These are phyloP conservation scores for Pythium brachiatum DNA, from an alignment of 352 stramenopile genomes.

Conservation along the genomic window DNA sequence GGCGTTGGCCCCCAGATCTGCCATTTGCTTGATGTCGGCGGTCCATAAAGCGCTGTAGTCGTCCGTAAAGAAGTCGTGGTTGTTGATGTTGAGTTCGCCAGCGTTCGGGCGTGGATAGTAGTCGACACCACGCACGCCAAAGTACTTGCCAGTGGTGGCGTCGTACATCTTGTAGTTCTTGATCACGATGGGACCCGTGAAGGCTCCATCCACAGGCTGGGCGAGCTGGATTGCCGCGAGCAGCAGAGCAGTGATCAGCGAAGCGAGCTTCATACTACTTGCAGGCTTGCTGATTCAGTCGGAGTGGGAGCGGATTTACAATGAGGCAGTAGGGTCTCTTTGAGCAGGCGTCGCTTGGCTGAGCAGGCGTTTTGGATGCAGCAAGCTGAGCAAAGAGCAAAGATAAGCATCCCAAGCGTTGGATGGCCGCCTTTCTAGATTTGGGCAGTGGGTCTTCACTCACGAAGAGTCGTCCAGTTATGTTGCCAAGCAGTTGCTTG, in stretches of 20 bases:
- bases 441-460: too few relatives aligned
- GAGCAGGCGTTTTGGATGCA: too few relatives aligned
- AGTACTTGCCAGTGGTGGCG: slow-evolving; percentile 62
- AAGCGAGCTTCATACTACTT: too few relatives aligned
- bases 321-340: too few relatives aligned
- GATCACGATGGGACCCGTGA: slow-evolving; percentile 60
- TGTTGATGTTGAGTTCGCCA: slow-evolving; percentile 65
- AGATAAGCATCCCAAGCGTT: too few relatives aligned
- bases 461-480: too few relatives aligned
- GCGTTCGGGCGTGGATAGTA: slow-evolving; percentile 87
- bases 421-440: too few relatives aligned
- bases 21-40: slow-evolving; percentile 60
- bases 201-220: slow-evolving; percentile 14
- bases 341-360: too few relatives aligned
- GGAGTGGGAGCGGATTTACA: too few relatives aligned
- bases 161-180: slow-evolving; percentile 83
- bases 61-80: slow-evolving; percentile 85
- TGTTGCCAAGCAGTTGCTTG: too few relatives aligned
- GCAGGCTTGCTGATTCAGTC: too few relatives aligned
- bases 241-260: background rate
- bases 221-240: background rate
- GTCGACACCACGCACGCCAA: slow-evolving; percentile 72
- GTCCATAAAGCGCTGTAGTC: slow-evolving; percentile 71
- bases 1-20: slow-evolving; percentile 66
- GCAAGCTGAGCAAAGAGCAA: too few relatives aligned